These are phyloP conservation scores for Fomitopsis serialis DNA, from an alignment of 768 basidiomycete species.

Conservation along the genomic window DNA sequence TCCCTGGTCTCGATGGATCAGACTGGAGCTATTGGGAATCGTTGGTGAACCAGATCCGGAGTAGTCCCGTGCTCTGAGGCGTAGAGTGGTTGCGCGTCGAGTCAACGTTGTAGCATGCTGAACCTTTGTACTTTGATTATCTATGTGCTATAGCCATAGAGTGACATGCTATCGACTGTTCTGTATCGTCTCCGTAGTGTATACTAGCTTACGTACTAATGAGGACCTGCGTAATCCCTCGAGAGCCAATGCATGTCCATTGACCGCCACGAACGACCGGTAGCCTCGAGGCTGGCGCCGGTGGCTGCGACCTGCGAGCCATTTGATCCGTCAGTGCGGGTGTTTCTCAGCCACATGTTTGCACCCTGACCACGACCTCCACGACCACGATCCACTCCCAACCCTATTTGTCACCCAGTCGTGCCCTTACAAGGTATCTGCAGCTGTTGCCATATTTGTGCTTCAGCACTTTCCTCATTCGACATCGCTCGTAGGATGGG, in stretches of 20 bases:
- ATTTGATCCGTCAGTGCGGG: too few species aligned
- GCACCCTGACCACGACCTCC: not conserved
- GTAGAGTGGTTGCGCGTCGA: not conserved
- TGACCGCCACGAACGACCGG: not conserved
- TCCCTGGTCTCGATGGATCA: constrained; percentile 51
- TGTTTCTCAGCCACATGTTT: not conserved
- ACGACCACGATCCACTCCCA: too few species aligned
- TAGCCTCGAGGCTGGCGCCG: not conserved
- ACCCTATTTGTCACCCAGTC: too few species aligned
- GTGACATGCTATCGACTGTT: not conserved
- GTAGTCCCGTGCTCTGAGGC: constrained; percentile 22
- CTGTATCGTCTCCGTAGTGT: not conserved
- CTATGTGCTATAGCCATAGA: not conserved
- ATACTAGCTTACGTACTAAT: not conserved
- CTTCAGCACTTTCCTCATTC: not conserved
- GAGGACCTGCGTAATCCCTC: too few species aligned
- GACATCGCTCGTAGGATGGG: not conserved
- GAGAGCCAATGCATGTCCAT: too few species aligned
- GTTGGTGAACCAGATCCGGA: constrained; percentile 52
- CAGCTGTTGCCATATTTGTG: not conserved
- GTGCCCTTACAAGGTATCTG: too few species aligned
- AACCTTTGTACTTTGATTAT: not conserved
- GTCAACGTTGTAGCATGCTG: not conserved
- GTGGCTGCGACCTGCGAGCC: not conserved
- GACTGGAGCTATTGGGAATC: constrained; percentile 84